A percentile compares a stretch with the other conserved stretches of the same genome.
Evolutionary conservation across 2,329 filamentous ascomycete species (phyloP).

Genomic region (Penicillium fuscoglaucum): DNA sequence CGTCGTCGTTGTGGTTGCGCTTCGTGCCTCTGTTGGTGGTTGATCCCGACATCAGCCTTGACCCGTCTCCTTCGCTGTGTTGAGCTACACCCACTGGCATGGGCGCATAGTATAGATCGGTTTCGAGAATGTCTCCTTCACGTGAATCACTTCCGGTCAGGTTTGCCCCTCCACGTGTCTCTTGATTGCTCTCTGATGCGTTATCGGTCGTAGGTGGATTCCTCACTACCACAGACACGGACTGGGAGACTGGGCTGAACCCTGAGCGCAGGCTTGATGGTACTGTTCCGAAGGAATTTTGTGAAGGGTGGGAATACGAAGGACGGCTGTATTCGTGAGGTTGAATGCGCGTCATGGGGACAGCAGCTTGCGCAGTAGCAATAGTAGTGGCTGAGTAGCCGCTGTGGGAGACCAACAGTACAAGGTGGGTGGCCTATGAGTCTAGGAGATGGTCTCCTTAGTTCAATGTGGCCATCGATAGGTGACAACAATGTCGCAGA

Average conservation of each 20-base stretch:
- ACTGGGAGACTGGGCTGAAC: slow-evolving; percentile 6
- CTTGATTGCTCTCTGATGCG: slow-evolving; percentile 18
- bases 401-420: not conserved
- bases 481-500: not conserved
- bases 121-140: slow-evolving; percentile 9
- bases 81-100: slow-evolving; percentile 13
- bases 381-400: not conserved
- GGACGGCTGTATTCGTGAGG: slow-evolving; percentile 10
- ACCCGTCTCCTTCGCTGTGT: slow-evolving; percentile 2
- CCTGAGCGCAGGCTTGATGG: not conserved
- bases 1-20: slow-evolving; percentile 15
- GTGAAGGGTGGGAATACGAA: slow-evolving; percentile 1
- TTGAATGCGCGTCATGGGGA: slow-evolving; percentile 11
- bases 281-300: not conserved
- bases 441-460: not conserved
- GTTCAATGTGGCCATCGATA: not conserved
- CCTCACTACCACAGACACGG: slow-evolving; percentile 20
- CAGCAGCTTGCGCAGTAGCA: not conserved
- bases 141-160: slow-evolving; percentile 13
- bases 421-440: not conserved
- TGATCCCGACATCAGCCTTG: slow-evolving; percentile 5
- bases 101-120: slow-evolving; percentile 20
- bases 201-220: slow-evolving; percentile 2
- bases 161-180: slow-evolving; percentile 15
- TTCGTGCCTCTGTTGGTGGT: slow-evolving; percentile 12